Base-by-base conservation (phyloP, 345 rosid genomes). In the Odontarrhena argentea region DNA sequence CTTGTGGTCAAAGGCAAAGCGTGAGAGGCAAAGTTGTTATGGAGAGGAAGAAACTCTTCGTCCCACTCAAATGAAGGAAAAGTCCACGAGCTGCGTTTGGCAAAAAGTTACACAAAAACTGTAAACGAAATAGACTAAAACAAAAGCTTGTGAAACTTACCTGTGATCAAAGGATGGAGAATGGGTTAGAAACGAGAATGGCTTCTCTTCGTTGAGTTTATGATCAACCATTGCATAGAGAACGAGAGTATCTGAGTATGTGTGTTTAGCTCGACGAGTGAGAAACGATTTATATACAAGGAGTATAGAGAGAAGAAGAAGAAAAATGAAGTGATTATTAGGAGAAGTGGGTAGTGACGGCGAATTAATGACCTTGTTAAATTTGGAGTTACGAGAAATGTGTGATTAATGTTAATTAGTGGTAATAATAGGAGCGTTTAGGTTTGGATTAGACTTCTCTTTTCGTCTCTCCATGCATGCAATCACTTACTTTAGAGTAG, bases 381-480 rank as follows among this genome's bases (percentile, higher is more conserved):
- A 50, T 65, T 73, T 57, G 71, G 72, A 73, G 76, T 73, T 73
- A 73, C 76, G 60, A 73, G 67, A 64, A 37, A 44, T 44, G 51
- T 65, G 60, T 73, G 71, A 59, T 73, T 73, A 73, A 58, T 73
- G 76, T 7, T 73, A 51, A 73, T 73, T 65, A 59, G 67, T 73
- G 76, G 71, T 52, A 12, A 66, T 65, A 25, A 59, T 65, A 58
- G 62, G 56, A 43, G 13, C 67, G 67, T 73, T 73, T 73, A 51
- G 67, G 37, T 59, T 73, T 73, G 68, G 77, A 73, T 73, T 73
- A 73, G 72, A 59, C 62, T 73, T 59, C 56, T 51, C 62, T 65
- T 72, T 57, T 65, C 64, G n/a, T 49, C 6, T 57, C 40, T 57
- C 66, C 66, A 64, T 66, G 59, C 70, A 64, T 72, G 65, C 70